Conservation (phyloP, 768 basidiomycete genomes). For the Lyophyllum semitale region DNA sequence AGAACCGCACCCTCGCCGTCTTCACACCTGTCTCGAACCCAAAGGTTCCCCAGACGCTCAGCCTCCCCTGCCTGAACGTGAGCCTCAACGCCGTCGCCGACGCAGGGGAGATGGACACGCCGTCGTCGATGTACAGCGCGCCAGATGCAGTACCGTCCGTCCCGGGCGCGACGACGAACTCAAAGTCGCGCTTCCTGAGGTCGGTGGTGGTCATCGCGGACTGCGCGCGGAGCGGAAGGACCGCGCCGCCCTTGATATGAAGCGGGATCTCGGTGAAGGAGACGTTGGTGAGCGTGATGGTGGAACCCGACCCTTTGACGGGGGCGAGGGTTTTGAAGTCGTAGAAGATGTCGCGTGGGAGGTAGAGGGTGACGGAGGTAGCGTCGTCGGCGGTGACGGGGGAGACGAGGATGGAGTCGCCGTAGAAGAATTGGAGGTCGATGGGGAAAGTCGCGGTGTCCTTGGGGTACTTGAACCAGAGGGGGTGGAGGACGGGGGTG, state of each 20-base stretch:
- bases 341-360: constrained; percentile 68
- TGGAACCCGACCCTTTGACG: constrained; percentile 48
- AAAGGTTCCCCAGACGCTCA: constrained; percentile 39
- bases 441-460: constrained; percentile 59
- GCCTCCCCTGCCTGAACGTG: constrained; percentile 26
- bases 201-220: constrained; percentile 63
- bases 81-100: constrained; percentile 34
- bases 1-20: constrained; percentile 36
- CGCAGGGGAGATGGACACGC: constrained; percentile 46
- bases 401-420: constrained; percentile 65
- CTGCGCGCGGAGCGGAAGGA: constrained; percentile 57
- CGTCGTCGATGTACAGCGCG: constrained; percentile 64
- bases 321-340: constrained; percentile 55
- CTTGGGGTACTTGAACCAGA: constrained; percentile 69
- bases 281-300: constrained; percentile 46
- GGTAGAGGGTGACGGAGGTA: constrained; percentile 60
- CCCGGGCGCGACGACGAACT: constrained; percentile 63
- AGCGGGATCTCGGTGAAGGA: constrained; percentile 61
- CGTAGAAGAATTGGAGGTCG: constrained; percentile 72
- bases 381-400: constrained; percentile 65
- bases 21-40: constrained; percentile 39
- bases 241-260: constrained; percentile 58
- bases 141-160: constrained; percentile 54
- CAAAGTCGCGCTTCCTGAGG: constrained; percentile 56
- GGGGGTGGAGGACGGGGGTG: constrained; percentile 64